Base-by-base conservation (phyloP, 1,139 yeast species). In the Tardiomyces digboiensis region DNA sequence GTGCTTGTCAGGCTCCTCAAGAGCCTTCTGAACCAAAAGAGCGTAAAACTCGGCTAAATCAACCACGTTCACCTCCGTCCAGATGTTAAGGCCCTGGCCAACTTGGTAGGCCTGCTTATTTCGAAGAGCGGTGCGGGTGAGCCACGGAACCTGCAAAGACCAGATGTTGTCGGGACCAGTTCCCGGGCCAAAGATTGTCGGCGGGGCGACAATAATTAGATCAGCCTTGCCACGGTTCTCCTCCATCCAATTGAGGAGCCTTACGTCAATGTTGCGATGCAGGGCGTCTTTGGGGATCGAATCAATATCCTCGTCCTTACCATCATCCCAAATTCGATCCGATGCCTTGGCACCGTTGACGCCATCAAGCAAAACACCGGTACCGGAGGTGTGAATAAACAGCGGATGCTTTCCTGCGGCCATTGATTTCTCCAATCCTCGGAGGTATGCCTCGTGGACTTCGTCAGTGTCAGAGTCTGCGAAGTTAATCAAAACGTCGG, bases 331-430 rank as follows among this genome's bases (percentile, higher is more conserved):
- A 4, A 62, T 53, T 40, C 54, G 57, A n/a, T 49, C 52, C 3
- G 57, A 41, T 2, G 64, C 54, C 12, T 53, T 50, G 46, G 58
- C 53, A 1, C 57, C 54, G 6, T 49, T 43, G 16, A 66, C 53
- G 1, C 49, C 56, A 44, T 68, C 72, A 8, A 45, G 41, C 19
- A 59, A 41, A 21, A 67, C 53, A 7, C 68, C 61, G 1, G 71
- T 67, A 10, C 74, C 74, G 1, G 73, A 66, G 29, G 72, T 68
- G 44, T 69, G 74, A 42, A 70, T 53, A 33, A 66, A 56, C 36
- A 66, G 47, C 3, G 68, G 65, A 16, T 53, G 55, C 2, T 44
- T 44, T 36, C 54, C 58, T 44, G 56, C 56, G 13, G 47, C 45
- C 14, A 52, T 50, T 1, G 50, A 45, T 36, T 29, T 14, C 3